Conservation (phyloP, 305 asterid species). For the Rubia peregrina region DNA sequence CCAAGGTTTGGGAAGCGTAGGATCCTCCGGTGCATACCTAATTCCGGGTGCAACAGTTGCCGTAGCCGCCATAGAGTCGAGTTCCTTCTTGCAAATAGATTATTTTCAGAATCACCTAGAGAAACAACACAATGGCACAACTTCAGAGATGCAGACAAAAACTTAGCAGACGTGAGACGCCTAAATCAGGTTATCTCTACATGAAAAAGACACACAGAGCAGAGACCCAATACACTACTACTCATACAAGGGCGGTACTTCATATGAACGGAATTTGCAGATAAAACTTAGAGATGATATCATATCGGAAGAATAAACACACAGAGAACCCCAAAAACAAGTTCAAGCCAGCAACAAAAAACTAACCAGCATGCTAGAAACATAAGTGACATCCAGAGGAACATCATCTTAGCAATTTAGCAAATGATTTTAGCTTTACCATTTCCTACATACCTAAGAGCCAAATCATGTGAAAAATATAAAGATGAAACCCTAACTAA, state of each 20-base stretch:
- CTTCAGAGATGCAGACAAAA: neutral
- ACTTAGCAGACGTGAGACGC: neutral
- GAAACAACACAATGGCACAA: constrained; percentile 4
- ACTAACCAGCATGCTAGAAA: neutral
- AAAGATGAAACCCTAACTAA: neutral
- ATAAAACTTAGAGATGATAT: neutral
- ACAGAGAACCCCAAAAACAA: neutral
- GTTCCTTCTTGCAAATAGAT: neutral
- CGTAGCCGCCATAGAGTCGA: constrained; percentile 54
- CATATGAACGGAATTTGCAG: neutral
- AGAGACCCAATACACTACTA: neutral
- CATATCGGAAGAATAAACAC: neutral
- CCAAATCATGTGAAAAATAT: neutral
- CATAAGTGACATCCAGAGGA: neutral
- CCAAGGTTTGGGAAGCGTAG: constrained; percentile 97
- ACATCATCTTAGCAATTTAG: neutral
- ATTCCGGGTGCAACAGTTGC: constrained; percentile 50
- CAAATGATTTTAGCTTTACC: neutral
- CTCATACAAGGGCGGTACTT: neutral
- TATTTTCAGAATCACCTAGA: neutral
- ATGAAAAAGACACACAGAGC: neutral
- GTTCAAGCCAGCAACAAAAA: neutral
- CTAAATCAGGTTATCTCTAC: neutral
- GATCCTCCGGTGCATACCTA: constrained; percentile 92
- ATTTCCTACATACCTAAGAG: neutral